A percentile compares a stretch with the other conserved stretches of the same genome.
Conservation (phyloP, 148 eudicot species). For the Selenicereus undatus region DNA sequence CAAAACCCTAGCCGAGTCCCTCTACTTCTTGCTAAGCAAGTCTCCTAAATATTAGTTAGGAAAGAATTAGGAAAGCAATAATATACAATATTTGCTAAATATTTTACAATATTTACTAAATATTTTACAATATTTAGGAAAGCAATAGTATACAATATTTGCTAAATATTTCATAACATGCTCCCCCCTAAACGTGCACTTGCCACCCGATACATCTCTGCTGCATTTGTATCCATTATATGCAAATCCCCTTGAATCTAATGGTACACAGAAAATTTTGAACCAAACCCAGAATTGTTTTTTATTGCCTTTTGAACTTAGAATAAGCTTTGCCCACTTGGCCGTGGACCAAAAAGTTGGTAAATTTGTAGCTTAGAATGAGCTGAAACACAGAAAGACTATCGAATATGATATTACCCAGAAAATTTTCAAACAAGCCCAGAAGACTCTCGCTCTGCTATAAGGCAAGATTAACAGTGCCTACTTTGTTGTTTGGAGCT, state of each 20-base stretch:
- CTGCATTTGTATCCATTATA: constrained; percentile 42
- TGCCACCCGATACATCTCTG: constrained; percentile 47
- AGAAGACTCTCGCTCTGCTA: neutral
- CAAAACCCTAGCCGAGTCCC: no score
- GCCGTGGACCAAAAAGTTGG: neutral
- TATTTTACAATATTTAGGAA: no score
- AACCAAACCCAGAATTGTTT: neutral
- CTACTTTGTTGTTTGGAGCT: neutral
- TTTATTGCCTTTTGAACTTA: neutral
- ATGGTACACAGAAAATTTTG: constrained; percentile 8
- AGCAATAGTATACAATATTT: no score
- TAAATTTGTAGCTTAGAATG: neutral
- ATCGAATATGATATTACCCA: neutral
- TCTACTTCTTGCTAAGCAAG: no score
- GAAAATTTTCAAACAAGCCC: neutral
- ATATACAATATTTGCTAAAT: no score
- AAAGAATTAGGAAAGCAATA: no score
- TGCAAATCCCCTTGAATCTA: neutral
- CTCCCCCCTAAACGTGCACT: constrained; percentile 56
- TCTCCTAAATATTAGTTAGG: no score
- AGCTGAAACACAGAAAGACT: neutral
- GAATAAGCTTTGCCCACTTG: neutral
- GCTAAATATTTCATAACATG: no score
- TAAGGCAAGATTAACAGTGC: neutral
- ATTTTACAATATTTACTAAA: no score